phyloP scores from a whole-genome alignment of 164 flowering plant genomes.

The Chimonanthus praecox region DNA sequence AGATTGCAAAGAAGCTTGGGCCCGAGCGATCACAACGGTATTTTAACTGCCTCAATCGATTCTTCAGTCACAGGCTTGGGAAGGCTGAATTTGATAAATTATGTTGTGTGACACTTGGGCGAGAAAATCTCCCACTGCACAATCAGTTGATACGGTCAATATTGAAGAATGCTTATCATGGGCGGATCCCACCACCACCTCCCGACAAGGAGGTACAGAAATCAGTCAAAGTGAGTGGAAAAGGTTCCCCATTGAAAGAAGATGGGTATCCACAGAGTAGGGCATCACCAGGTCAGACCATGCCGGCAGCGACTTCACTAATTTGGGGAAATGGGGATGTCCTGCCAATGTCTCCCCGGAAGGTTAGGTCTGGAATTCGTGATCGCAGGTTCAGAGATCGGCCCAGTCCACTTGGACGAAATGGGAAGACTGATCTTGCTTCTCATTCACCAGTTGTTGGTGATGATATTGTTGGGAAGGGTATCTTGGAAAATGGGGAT shows the following conservation, averaged over 20 bases:
- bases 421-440: constrained; percentile 51
- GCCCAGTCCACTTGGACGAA: constrained; percentile 73
- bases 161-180: constrained; percentile 69
- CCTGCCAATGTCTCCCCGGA: constrained; percentile 56
- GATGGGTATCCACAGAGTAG: constrained; percentile 38
- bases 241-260: constrained; percentile 34
- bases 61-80: constrained; percentile 67
- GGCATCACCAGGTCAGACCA: constrained; percentile 23
- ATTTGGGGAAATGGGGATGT: constrained; percentile 78
- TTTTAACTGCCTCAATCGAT: constrained; percentile 52
- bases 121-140: constrained; percentile 74
- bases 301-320: constrained; percentile 26
- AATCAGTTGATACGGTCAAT: constrained; percentile 72
- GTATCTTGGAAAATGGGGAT: constrained; percentile 59
- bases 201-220: constrained; percentile 35
- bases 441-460: constrained; percentile 27
- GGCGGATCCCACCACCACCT: constrained; percentile 49
- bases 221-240: constrained; percentile 21
- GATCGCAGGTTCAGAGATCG: constrained; percentile 59
- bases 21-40: constrained; percentile 66
- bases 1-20: constrained; percentile 81
- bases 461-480: constrained; percentile 38
- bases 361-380: constrained; percentile 57
- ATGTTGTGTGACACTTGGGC: constrained; percentile 57
- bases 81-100: constrained; percentile 73